Base-by-base conservation (phyloP, 1,284 basidiomycete genomes). In the Exobasidium cylindrosporum region DNA sequence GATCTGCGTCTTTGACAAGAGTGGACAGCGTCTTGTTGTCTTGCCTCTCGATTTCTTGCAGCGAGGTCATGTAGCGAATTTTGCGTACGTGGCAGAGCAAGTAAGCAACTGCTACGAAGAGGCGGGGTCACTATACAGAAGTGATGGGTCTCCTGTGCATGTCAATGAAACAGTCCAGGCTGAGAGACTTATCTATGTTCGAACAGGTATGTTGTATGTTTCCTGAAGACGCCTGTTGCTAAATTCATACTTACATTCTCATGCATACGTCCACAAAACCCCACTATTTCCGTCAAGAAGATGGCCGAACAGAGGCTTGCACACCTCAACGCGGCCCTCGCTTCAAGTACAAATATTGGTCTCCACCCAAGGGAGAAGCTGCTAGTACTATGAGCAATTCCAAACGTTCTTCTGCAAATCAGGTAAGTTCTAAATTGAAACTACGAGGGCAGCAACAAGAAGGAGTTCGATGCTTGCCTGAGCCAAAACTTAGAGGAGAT, bases 341-440 rank as follows among this genome's bases (percentile, higher is more conserved):
- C n/a, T 58, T 54, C 21, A 45, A 58, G 35, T 29, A 24, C 57
- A 58, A 58, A 29, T 47, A 23, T 26, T n/a, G 21, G 7, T 43
- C 35, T 7, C 21, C 50, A 50, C 44, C 31, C 21, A 26, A 26
- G 17, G 43, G 49, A 10, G 35, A 26, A 26, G 52, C n/a, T 11
- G 14, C 21, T 26, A 47, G 43, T 30, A 58, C 53, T 7, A 58
- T 58, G 57, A 58, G 57, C 57, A 45, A 58, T 43, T 58, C 54
- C 13, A 49, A 45, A 46, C 57, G 57, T 17, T 49, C 35, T 10
- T 24, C 53, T 10, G 35, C 35, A 24, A 58, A 58, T 56, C 57
- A 57, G 23, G 47, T 50, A 50, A 50, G 47, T 50, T 23, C 7
- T 23, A 21, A 14, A 50, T 10, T 7, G 13, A 7, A 7, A 23